phyloP scores from a whole-genome alignment of 345 rosid species.

The Brassica carinata region DNA sequence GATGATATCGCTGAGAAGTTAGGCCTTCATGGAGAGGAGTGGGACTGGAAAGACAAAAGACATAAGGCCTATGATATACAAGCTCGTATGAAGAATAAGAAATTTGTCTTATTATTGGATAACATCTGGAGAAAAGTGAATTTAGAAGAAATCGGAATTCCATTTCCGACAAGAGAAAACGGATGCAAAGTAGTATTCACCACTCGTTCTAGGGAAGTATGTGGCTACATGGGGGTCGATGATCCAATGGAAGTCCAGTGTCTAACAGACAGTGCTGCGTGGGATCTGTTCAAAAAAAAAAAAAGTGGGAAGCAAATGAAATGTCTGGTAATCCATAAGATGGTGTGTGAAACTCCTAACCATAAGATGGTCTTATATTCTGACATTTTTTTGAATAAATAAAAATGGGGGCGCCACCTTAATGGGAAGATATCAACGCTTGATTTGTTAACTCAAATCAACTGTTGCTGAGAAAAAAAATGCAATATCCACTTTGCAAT shows the following conservation, averaged over 20 bases:
- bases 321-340: not conserved
- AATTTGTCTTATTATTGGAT: not conserved
- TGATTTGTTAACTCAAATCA: slow-evolving; percentile 27
- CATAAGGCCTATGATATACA: not conserved
- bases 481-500: slow-evolving; percentile 78
- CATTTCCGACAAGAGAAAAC: not conserved
- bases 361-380: not conserved
- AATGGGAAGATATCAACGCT: slow-evolving; percentile 37
- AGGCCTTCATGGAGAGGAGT: not conserved
- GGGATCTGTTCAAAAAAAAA: not conserved
- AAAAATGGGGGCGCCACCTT: slow-evolving; percentile 20
- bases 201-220: not conserved
- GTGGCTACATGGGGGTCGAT: not conserved
- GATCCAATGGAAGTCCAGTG: not conserved
- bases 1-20: not conserved
- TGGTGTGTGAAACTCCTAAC: not conserved
- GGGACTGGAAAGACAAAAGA: not conserved
- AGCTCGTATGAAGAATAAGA: not conserved
- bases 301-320: not conserved
- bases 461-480: slow-evolving; percentile 19
- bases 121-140: not conserved
- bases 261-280: not conserved
- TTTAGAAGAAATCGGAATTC: not conserved
- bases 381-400: not conserved
- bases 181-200: not conserved